Conservation (phyloP, 192 early-diverging fungal species). For the Gamsiella multidivaricata region DNA sequence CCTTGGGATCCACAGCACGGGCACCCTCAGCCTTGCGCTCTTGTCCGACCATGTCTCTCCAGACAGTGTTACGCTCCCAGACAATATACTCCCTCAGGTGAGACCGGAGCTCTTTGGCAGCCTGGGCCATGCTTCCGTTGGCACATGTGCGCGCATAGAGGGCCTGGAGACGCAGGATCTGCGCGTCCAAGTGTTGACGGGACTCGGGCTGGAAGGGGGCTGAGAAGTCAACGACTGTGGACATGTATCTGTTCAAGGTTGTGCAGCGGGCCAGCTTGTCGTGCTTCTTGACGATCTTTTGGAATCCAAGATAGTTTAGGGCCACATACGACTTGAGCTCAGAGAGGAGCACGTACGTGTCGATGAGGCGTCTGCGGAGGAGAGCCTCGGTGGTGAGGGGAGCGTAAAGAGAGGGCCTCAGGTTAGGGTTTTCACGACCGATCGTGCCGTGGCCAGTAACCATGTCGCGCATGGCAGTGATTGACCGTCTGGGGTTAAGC, state of each 20-base stretch:
- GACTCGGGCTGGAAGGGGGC: conserved; percentile 68
- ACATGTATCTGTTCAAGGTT: conserved; percentile 53
- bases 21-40: conserved; percentile 65
- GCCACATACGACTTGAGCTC: conserved; percentile 88
- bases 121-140: conserved; percentile 62
- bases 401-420: conserved; percentile 40
- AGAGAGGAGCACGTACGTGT: conserved; percentile 68
- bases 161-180: conserved; percentile 65
- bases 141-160: conserved; percentile 73
- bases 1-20: conserved; percentile 44
- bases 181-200: conserved; percentile 55
- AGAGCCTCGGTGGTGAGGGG: conserved; percentile 46
- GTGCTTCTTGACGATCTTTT: conserved; percentile 95
- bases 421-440: conserved; percentile 36
- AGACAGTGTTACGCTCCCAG: conserved; percentile 82
- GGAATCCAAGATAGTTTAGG: conserved; percentile 88
- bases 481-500: conserved; percentile 8
- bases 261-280: conserved; percentile 84
- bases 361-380: conserved; percentile 43
- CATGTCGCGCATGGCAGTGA: conserved; percentile 24
- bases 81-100: conserved; percentile 74
- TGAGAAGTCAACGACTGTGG: conserved; percentile 63
- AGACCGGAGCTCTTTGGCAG: conserved; percentile 68
- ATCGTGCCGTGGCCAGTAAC: conserved; percentile 27
- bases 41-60: conserved; percentile 81